Base-by-base conservation (phyloP, 805 yeast genomes). In the Jamesozyma gamospora region DNA sequence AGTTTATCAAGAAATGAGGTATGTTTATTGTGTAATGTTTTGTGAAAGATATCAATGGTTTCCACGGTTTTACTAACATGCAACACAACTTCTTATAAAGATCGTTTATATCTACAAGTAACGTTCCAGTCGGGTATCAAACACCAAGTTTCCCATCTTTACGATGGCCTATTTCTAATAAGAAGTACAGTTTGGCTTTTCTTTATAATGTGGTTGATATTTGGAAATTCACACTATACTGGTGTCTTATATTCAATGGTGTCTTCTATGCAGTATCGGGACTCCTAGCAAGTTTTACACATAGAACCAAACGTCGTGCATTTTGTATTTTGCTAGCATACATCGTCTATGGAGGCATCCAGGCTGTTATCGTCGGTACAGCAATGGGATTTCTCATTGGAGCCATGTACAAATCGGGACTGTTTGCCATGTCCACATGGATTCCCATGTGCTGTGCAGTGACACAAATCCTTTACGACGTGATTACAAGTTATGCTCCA, bases 391-490 rank as follows among this genome's bases (percentile, higher is more conserved):
- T 87, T 11, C 55, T 92, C 46, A 56, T 83, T 14, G 79, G 79
- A 28, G 82, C 86, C 1, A 72, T 87, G 7, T 88, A 88, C 62
- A 67, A 71, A 40, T 77, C 94, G 0, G 95, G 95, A 0, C 69
- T 81, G 18, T 76, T 90, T 51, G 73, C 82, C 17, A 84, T 92
- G 94, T 80, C 94, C 11, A 84, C 96, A 0, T 90, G 98, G 98
- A 76, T 90, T 7, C 97, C 98, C 0, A 71, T 90, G 48, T 72
- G 82, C 40, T 84, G 88, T 76, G 94, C 78, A 0, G 60, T 82
- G 2, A 72, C 82, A 4, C 78, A 77, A 49, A 69, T 83, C 5
- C 54, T 86, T 32, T 82, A 74, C 58, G 75, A 82, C 53, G 69
- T 85, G 28, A 66, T 80, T 27, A 71, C 79, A 8, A 71, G 59